Evolutionary conservation across 73 alveolate species (phyloP), one percentile per base, ranked within the genome.

Genomic region (Effrenium voratum): DNA sequence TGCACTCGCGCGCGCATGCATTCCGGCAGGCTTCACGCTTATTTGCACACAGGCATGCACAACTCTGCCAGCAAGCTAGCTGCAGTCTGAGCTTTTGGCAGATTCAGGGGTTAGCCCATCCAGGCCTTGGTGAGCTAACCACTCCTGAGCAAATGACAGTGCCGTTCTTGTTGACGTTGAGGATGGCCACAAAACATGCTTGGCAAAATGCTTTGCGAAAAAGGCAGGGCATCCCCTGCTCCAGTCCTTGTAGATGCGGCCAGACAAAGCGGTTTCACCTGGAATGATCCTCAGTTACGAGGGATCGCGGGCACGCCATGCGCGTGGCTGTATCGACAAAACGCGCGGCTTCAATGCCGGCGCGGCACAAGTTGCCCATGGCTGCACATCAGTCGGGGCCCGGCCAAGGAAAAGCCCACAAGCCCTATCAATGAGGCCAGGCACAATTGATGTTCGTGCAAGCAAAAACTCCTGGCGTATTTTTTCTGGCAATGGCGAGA

Each of bases 181-280:
- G 0, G 16, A 72, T 32, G 3, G 13, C 32, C 32, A 30, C 1
- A 34, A 60, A 16, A 36, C 2, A 0, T 13, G 2, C 43, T n/a
- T 40, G 1, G 77, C 68, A 55, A 13, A n/a, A n/a, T n/a, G n/a
- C n/a, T n/a, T n/a, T n/a, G n/a, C n/a, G n/a, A n/a, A n/a, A n/a
- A n/a, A n/a, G n/a, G n/a, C n/a, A n/a, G n/a, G n/a, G 12, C 68
- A 12, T 22, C 68, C 68, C 22, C 22, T 32, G 13, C 34, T 10
- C 12, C 24, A 41, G 45, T 24, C 94, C 95, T 87, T 87, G 95
- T 87, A 87, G 84, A 87, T 72, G 44, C 95, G 95, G 46, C 95
- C 95, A 41, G 84, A 87, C 38, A 87, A 49, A 12, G 75, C 95
- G 70, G 95, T 87, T 50, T 87, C 95, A 87, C 95, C 95, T 40